Evolutionary conservation across 306 rosid species (phyloP).

Genomic region (Mimosa bimucronata): DNA sequence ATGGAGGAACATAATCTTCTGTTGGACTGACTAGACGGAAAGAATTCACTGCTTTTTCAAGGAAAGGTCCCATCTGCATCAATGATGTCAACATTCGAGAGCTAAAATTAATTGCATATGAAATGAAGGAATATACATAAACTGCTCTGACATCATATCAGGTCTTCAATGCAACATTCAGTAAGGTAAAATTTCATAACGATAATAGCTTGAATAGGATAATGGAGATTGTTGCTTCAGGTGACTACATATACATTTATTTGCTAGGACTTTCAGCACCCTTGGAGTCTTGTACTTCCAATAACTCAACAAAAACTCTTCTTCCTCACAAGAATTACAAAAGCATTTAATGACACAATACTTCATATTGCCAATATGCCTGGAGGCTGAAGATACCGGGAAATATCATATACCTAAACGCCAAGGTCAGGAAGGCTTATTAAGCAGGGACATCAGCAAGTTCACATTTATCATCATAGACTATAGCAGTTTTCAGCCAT

Average conservation of each 20-base stretch:
- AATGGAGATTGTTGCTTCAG: background rate
- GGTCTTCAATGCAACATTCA: background rate
- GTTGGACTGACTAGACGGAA: slow-evolving; percentile 84
- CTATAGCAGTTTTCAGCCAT: background rate
- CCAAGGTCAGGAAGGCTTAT: no score
- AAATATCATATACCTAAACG: background rate
- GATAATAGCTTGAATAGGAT: background rate
- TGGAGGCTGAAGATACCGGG: background rate
- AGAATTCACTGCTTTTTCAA: slow-evolving; percentile 74
- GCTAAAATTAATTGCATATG: background rate
- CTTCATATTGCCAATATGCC: background rate
- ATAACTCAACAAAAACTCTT: background rate
- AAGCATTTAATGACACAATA: slow-evolving; percentile 9
- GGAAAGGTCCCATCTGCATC: slow-evolving; percentile 82
- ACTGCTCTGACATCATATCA: background rate
- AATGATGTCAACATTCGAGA: background rate
- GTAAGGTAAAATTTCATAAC: background rate
- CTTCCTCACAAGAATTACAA: background rate
- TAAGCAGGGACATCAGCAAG: background rate
- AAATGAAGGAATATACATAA: background rate
- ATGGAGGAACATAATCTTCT: slow-evolving; percentile 87
- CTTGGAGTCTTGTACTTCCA: no score
- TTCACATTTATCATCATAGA: slow-evolving; percentile 8
- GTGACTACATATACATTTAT: background rate
- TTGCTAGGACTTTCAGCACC: background rate